Evolutionary conservation across 2,329 filamentous ascomycete species (phyloP), one percentile per base, ranked within the genome.

Genomic region (Arthrobotrys conoides): DNA sequence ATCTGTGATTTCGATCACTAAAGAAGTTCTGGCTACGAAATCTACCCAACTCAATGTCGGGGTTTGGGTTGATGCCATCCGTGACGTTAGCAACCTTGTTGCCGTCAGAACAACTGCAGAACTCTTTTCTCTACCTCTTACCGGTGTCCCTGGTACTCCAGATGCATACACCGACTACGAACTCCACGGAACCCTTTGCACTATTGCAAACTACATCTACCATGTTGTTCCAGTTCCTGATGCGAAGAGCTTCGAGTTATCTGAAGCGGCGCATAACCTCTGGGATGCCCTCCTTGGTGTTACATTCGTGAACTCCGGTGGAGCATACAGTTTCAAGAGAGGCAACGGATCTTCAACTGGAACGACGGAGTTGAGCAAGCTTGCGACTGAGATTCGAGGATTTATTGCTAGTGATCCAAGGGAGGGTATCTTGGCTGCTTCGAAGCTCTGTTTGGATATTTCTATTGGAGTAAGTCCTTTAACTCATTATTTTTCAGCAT

Each of bases 1-100:
- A 0, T 93, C 93, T 82, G 93, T 92, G 83, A 86, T 89, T 6
- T 85, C 88, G 33, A 90, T 88, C 14, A 90, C 89, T 0, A 85
- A 89, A 68, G 85, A 87, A 22, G 86, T 95, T 1, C 86, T 96
- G 20, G 83, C 85, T 0, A 87, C 90, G 30, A 92, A 93, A 83
- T 89, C 88, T 53, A 92, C 89, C 84, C 87, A 87, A 72, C 87
- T 94, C 24, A 88, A 86, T 6, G 87, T 88, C 12, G 86, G 64
- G 5, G 33, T 38, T 12, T 79, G 93, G 82, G 88, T 93, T 49
- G 93, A 96, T 81, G 87, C 94, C 87, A 88, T 88, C 51, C 86
- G 88, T 71, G 88, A 89, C 22, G 76, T 89, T 63, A 86, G 87
- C 30, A 89, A 89, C 80, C 82, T 89, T 5, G 87, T 87, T 4